Evolutionary conservation across 2,329 filamentous ascomycete genomes (phyloP), one percentile per base, ranked within the genome.

Genomic region (Verticillium longisporum): DNA sequence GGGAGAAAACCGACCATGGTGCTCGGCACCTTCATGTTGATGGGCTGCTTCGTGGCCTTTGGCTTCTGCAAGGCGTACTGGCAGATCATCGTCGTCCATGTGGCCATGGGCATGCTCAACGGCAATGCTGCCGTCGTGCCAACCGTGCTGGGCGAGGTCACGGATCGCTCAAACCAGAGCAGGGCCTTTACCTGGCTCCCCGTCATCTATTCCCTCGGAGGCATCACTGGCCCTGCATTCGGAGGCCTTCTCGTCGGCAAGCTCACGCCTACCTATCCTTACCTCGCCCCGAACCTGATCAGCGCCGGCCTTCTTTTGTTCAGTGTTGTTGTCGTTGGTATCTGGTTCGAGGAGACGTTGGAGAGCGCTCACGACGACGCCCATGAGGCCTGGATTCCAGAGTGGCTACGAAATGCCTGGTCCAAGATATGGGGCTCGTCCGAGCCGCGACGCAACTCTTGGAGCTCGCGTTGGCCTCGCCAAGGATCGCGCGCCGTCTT

Each of bases 61-160:
- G 95, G 94, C 3, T 92, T 98, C 69, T 96, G 92, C 73, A 86
- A 77, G 63, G 88, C 83, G 1, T 85, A 97, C 63, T 91, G 88
- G 85, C 93, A 98, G 73, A 88, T 96, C 2, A 82, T 98, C 14
- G 65, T 91, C 15, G 91, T 97, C 1, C 95, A 99, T 72, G 85
- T 89, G 1, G 78, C 93, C 65, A 97, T 98, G 92, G 95, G 95
- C 3, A 73, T 96, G 59, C 85, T 97, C 58, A 99, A 98, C 73
- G 95, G 95, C 59, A 99, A 99, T 69, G 92, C 95, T 34, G 94
- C 92, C 4, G 88, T 97, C 13, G 92, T 99, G 14, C 94, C 92
- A 7, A 97, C 95, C 0, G 96, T 94, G 57, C 75, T 99, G 57
- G 95, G 95, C 50, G 95, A 99, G 74, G 89, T 99, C 59, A 99